These are phyloP conservation scores for Logfia minima DNA, from an alignment of 129 eudicot genomes.

Conservation along the genomic window DNA sequence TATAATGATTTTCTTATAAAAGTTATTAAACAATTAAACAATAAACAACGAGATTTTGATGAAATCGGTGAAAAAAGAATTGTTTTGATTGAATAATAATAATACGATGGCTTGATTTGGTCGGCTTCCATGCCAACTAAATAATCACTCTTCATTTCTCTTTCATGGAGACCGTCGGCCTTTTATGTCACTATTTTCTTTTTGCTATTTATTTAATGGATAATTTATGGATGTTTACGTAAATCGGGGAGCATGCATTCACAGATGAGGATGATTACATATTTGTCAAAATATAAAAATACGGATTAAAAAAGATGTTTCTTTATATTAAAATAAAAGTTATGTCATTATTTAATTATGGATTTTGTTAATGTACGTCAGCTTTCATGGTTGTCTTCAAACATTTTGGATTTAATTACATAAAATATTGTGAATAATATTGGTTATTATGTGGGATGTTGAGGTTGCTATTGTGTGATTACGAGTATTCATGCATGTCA, in stretches of 20 bases:
- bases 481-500: no score
- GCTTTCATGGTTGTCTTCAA: no score
- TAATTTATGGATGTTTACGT: background rate
- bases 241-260: background rate
- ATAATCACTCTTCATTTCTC: constrained; percentile 10
- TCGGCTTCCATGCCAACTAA: constrained; percentile 26
- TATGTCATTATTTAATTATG: no score
- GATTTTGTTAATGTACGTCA: no score
- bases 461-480: no score
- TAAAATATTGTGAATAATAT: no score
- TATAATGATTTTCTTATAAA: background rate
- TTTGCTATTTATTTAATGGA: background rate
- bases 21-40: background rate
- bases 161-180: constrained; percentile 38
- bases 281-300: no score
- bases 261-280: background rate
- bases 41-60: background rate
- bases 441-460: no score
- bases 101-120: constrained; percentile 26
- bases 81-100: constrained; percentile 29
- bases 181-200: constrained; percentile 16
- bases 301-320: no score
- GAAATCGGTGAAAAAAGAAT: constrained; percentile 27
- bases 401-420: no score
- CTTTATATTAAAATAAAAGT: no score